These are phyloP conservation scores for Pseudotsuga menziesii DNA, from an alignment of 75 land plant species.

Conservation along the genomic window DNA sequence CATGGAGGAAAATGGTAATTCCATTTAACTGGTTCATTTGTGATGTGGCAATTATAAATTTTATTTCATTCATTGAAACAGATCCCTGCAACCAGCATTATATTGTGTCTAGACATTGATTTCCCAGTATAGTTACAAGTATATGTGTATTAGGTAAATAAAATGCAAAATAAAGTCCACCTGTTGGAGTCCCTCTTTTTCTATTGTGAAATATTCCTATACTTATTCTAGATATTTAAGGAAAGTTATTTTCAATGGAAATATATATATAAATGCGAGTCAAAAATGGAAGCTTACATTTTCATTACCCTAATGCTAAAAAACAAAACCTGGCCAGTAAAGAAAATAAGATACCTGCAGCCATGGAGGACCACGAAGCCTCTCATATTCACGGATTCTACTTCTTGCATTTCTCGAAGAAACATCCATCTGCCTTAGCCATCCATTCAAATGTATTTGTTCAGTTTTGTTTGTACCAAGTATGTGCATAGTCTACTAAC, in stretches of 20 bases:
- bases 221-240: too few species aligned
- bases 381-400: conserved; percentile 80
- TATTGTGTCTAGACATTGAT: not conserved
- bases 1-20: too few species aligned
- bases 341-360: conserved; percentile 59
- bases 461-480: too few species aligned
- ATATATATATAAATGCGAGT: too few species aligned
- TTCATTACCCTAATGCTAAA: not conserved
- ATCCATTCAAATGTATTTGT: not conserved
- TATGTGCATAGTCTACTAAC: too few species aligned
- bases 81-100: not conserved
- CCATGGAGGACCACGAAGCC: conserved; percentile 91
- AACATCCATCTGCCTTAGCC: conserved; percentile 81
- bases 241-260: too few species aligned
- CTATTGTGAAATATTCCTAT: too few species aligned
- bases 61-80: not conserved
- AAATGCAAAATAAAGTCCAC: not conserved
- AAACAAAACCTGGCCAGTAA: not conserved
- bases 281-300: not conserved
- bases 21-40: not conserved
- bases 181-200: too few species aligned
- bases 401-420: conserved; percentile 77
- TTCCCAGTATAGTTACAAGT: not conserved
- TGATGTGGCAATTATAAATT: not conserved
- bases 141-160: not conserved